Base-by-base conservation (phyloP, 371 early-diverging fungal genomes). In the Apophysomyces ossiformis region DNA sequence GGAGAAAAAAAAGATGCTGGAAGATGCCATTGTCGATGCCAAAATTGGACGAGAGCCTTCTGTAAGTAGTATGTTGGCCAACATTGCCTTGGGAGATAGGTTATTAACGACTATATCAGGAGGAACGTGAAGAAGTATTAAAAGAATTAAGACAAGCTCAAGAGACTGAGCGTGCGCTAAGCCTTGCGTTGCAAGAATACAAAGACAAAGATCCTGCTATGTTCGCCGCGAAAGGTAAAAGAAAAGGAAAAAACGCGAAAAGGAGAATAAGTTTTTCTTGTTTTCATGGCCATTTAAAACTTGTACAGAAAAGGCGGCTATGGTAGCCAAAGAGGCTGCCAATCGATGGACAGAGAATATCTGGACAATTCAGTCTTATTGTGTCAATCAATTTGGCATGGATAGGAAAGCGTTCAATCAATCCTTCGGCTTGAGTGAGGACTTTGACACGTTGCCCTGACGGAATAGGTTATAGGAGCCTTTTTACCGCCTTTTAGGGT, bases 291-390 rank as follows among this genome's bases (percentile, higher is more conserved):
- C 54, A 16, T 21, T 21, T 58, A 21, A 45, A n/a, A 38, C 11
- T n/a, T 5, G 26, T n/a, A 56, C 65, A 90, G 92, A 83, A 60
- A 87, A 85, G 60, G 87, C 83, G 6, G 81, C 88, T 1, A 37
- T 71, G 38, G 60, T 77, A 7, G 91, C 93, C 15, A 89, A 87
- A 61, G 90, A 89, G 37, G 92, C 92, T 5, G 93, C 90, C 7
- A 95, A 95, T 72, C 86, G 94, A 43, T 95, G 96, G 95, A 95
- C 96, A 64, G 98, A 98, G 54, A 95, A 96, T 60, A 90, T 99
- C 12, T 97, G 96, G 85, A 78, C 83, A 9, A 75, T 98, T 41
- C 92, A 96, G 76, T 82, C 89, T 13, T 95, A 95, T 78, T 90
- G 93, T 67, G 74, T 84, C 58, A 84, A 92, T 63, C 93, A 89